These are phyloP conservation scores for Penicillium sp. DNA, from an alignment of 2,329 filamentous ascomycete species.

Conservation along the genomic window DNA sequence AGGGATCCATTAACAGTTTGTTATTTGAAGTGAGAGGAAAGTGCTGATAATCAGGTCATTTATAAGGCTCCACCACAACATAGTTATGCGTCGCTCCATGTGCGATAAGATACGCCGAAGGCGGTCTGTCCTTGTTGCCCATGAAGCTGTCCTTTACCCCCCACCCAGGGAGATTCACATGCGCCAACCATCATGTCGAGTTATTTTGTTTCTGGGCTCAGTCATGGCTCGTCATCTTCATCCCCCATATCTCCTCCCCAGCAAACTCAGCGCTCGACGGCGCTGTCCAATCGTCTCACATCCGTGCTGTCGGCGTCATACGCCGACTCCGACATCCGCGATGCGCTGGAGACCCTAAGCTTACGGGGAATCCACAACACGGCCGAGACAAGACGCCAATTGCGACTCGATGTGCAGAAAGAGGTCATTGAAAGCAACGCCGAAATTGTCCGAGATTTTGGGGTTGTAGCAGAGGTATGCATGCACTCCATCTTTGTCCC, in stretches of 20 bases:
- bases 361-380: conserved; percentile 65
- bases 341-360: conserved; percentile 75
- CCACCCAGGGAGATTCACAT: conserved; percentile 8
- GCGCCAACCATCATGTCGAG: conserved; percentile 27
- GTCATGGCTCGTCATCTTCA: conserved; percentile 22
- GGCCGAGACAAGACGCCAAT: conserved; percentile 67
- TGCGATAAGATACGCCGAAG: conserved; percentile 19
- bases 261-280: conserved; percentile 45
- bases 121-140: conserved; percentile 14
- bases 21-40: not conserved
- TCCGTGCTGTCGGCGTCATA: conserved; percentile 86
- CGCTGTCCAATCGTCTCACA: conserved; percentile 74
- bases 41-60: too few relatives aligned
- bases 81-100: conserved; percentile 5
- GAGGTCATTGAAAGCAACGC: conserved; percentile 92
- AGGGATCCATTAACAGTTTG: conserved; percentile 12
- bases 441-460: conserved; percentile 80
- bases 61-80: too few relatives aligned
- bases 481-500: not conserved
- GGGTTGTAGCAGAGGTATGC: conserved; percentile 74
- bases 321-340: conserved; percentile 83
- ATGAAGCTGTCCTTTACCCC: conserved; percentile 19
- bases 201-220: conserved; percentile 26
- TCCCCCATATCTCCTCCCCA: conserved; percentile 28
- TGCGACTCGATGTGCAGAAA: conserved; percentile 78